Conservation (phyloP, 768 basidiomycete species). For the Amanita rubescens region DNA sequence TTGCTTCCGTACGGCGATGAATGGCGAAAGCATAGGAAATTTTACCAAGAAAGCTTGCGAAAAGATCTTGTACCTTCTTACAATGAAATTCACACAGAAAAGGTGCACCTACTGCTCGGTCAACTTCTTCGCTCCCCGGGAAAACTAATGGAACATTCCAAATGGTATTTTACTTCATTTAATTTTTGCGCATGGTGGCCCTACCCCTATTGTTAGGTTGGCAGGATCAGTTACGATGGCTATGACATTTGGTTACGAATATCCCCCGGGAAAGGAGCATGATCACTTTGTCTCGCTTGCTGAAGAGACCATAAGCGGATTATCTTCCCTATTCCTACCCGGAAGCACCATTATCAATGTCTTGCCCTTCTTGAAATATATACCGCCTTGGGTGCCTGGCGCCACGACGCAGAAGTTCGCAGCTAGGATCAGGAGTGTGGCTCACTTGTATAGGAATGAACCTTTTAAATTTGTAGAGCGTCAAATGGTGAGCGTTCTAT, state of each 20-base stretch:
- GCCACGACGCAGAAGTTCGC: constrained; percentile 4
- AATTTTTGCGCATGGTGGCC: not conserved
- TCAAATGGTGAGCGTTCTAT: not conserved
- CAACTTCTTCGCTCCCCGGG: not conserved
- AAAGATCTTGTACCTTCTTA: not conserved
- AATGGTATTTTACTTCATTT: not conserved
- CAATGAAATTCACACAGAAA: not conserved
- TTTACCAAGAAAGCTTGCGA: not conserved
- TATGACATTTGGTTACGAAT: not conserved
- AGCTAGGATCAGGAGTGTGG: not conserved
- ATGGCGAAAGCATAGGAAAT: not conserved
- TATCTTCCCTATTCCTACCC: not conserved
- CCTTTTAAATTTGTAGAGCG: not conserved
- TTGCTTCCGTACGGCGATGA: not conserved
- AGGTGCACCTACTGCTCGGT: not conserved
- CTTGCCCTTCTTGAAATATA: constrained; percentile 1
- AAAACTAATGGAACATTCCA: not conserved
- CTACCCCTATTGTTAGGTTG: not conserved
- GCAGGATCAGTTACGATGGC: not conserved
- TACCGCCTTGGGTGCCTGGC: constrained; percentile 10
- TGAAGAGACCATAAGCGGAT: not conserved
- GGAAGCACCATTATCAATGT: constrained; percentile 5
- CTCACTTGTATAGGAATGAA: constrained; percentile 5
- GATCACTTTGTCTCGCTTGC: not conserved
- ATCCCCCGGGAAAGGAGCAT: not conserved